Conservation (phyloP, 2,329 filamentous ascomycete species). For the Fusarium coicis region DNA sequence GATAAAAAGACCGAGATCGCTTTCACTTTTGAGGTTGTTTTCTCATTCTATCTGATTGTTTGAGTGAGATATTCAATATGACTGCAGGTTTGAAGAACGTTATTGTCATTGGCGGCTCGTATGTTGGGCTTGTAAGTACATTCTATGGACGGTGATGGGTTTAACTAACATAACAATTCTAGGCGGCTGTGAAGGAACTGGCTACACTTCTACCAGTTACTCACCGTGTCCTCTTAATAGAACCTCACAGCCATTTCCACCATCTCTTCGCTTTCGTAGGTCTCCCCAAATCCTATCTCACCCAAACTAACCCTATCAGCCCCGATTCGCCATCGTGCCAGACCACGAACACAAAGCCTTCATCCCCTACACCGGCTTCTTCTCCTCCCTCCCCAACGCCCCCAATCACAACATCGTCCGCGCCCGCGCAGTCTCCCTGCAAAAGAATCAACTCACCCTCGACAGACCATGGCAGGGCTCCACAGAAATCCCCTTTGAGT, state of each 20-base stretch:
- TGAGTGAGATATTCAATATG: background rate
- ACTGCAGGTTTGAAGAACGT: constrained; percentile 39
- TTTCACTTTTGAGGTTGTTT: background rate
- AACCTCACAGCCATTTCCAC: constrained; percentile 64
- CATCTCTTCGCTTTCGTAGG: constrained; percentile 57
- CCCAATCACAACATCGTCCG: constrained; percentile 33
- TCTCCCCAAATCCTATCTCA: background rate
- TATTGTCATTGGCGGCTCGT: constrained; percentile 43
- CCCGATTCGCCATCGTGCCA: constrained; percentile 56
- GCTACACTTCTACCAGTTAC: constrained; percentile 34
- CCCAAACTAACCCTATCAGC: constrained; percentile 34
- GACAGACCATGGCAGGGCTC: constrained; percentile 41
- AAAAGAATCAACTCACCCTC: constrained; percentile 35
- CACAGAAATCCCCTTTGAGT: constrained; percentile 38
- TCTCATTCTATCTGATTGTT: too few species aligned
- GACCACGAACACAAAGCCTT: constrained; percentile 60
- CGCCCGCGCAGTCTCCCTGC: constrained; percentile 28
- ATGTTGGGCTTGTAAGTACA: constrained; percentile 39
- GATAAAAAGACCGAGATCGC: background rate
- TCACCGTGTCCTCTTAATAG: constrained; percentile 55
- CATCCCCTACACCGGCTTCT: constrained; percentile 55
- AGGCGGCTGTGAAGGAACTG: constrained; percentile 42
- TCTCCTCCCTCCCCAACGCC: constrained; percentile 31
- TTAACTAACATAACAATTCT: background rate
- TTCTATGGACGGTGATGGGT: accelerated